Percentiles rank a stretch among this genome's conserved stretches.
Conservation (phyloP, 108 stramenopile species). For the Seminavis robusta region DNA sequence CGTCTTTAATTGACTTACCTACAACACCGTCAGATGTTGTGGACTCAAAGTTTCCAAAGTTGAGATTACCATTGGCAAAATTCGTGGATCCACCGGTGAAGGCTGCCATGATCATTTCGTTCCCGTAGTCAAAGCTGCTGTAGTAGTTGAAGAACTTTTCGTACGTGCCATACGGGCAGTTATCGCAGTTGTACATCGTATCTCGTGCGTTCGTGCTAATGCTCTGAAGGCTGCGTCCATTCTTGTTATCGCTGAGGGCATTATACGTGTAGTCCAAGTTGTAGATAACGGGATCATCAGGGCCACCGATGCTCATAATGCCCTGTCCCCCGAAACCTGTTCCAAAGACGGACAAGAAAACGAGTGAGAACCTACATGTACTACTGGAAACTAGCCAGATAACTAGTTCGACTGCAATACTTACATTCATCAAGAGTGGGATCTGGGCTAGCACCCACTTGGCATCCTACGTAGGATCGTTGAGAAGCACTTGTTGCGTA, state of each 20-base stretch:
- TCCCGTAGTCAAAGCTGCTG: slow-evolving; percentile 45
- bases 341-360: too few relatives aligned
- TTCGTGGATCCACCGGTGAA: slow-evolving; percentile 5
- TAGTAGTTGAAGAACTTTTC: slow-evolving; percentile 53
- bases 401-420: slow-evolving; percentile 5
- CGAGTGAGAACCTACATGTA: too few relatives aligned
- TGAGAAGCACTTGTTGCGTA: slow-evolving; percentile 49
- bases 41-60: not conserved
- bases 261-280: slow-evolving; percentile 35
- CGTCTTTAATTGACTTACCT: too few relatives aligned
- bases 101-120: slow-evolving; percentile 40
- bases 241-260: slow-evolving; percentile 35
- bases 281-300: too few relatives aligned
- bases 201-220: slow-evolving; percentile 15
- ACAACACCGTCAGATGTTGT: slow-evolving; percentile 28
- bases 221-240: slow-evolving; percentile 37
- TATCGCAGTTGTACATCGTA: slow-evolving; percentile 20
- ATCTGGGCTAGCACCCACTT: slow-evolving; percentile 54
- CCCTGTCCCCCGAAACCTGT: slow-evolving; percentile 26
- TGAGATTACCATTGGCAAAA: slow-evolving; percentile 4
- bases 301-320: slow-evolving; percentile 7
- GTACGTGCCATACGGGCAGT: slow-evolving; percentile 41
- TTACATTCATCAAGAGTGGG: slow-evolving; percentile 28
- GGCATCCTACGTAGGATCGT: slow-evolving; percentile 52
- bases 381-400: not conserved